phyloP scores from a whole-genome alignment of 306 rosid species.

The Arachis hypogaea region DNA sequence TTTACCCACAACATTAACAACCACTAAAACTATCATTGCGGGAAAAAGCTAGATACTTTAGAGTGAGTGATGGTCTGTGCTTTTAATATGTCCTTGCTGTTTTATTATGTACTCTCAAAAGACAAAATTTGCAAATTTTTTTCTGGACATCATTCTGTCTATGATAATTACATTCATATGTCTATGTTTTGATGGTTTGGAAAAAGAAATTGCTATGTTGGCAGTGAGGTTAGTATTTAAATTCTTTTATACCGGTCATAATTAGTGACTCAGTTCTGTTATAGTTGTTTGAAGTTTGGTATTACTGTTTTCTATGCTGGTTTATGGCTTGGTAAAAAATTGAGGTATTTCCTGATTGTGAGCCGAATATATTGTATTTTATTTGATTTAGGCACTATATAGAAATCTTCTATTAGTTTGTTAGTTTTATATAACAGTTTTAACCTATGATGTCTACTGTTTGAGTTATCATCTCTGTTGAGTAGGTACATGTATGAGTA shows the following conservation, averaged over 20 bases:
- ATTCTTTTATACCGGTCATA: background rate
- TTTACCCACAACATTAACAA: conserved; percentile 1
- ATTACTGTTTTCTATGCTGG: too few species aligned
- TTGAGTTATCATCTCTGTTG: conserved; percentile 13
- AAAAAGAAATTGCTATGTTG: conserved; percentile 20
- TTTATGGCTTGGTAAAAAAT: too few species aligned
- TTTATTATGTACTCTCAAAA: conserved; percentile 15
- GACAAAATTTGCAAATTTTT: background rate
- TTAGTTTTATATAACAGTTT: conserved; percentile 10
- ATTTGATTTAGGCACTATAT: conserved; percentile 20
- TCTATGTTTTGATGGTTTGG: conserved; percentile 14
- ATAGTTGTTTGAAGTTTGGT: too few species aligned
- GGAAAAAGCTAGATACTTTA: background rate
- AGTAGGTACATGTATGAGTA: conserved; percentile 21
- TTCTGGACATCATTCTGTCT: background rate
- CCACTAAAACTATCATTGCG: background rate
- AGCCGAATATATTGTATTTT: conserved; percentile 3
- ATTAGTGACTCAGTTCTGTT: too few species aligned
- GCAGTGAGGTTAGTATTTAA: conserved; percentile 9
- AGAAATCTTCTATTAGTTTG: conserved; percentile 12
- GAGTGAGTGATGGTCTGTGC: conserved; percentile 6
- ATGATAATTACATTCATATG: conserved; percentile 6
- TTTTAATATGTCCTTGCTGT: conserved; percentile 5
- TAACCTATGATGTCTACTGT: conserved; percentile 10
- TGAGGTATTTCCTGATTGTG: too few species aligned